Conservation (phyloP, 1,284 basidiomycete genomes). For the Fomitopsis pinicola region DNA sequence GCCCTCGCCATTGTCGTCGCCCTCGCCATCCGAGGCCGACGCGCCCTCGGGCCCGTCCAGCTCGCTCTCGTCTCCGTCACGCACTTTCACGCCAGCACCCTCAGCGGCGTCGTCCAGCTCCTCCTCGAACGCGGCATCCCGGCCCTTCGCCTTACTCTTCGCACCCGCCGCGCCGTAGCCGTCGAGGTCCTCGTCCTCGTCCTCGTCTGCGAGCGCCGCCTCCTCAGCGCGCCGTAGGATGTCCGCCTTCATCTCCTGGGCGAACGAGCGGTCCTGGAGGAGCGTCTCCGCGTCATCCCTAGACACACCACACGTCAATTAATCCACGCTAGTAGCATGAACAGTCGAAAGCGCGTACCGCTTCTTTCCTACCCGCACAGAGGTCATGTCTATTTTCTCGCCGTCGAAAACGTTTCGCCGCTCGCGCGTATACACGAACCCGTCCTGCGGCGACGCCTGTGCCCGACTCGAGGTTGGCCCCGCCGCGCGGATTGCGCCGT, state of each 20-base stretch:
- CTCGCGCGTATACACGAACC: constrained; percentile 37
- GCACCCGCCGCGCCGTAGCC: neutral
- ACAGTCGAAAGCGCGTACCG: constrained; percentile 32
- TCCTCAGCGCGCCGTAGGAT: constrained; percentile 75
- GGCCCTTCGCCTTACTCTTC: constrained; percentile 26
- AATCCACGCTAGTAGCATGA: constrained; percentile 5
- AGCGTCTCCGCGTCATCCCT: constrained; percentile 44
- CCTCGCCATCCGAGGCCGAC: constrained; percentile 46
- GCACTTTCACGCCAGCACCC: constrained; percentile 38
- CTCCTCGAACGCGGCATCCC: constrained; percentile 44
- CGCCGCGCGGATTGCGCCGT: constrained; percentile 12
- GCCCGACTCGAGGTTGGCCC: neutral
- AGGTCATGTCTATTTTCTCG: constrained; percentile 58
- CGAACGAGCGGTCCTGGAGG: constrained; percentile 54
- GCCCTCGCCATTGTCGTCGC: constrained; percentile 41
- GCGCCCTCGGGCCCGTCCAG: constrained; percentile 37
- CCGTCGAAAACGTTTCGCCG: constrained; percentile 73
- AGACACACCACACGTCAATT: constrained; percentile 4
- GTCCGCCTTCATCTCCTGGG: constrained; percentile 74
- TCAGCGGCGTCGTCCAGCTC: constrained; percentile 39
- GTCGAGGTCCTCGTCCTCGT: constrained; percentile 17
- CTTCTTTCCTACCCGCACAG: constrained; percentile 68
- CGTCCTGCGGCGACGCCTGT: constrained; percentile 12
- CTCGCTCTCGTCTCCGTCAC: constrained; percentile 61
- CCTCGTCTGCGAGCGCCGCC: constrained; percentile 61